Base-by-base conservation (phyloP, 1,284 basidiomycete genomes). In the Chalciporus sp. region DNA sequence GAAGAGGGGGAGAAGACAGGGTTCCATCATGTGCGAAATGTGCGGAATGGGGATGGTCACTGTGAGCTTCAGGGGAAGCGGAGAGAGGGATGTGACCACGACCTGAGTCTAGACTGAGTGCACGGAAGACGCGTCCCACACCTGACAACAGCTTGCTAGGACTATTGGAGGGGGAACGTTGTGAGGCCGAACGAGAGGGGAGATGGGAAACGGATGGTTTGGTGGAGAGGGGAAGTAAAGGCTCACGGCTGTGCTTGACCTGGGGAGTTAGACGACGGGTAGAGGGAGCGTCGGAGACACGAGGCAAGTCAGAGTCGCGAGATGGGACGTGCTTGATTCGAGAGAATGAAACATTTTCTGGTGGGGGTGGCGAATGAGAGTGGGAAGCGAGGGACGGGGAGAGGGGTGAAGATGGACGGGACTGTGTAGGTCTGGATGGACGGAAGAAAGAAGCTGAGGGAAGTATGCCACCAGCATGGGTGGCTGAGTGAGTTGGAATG, bases 361-460 rank as follows among this genome's bases (percentile, higher is more conserved):
- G 59, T 29, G 53, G 49, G 14, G 39, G 46, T 14, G 55, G 48
- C 12, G 54, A 54, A 14, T 52, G 56, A n/a, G 63, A 52, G 17
- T 58, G 55, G 7, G 57, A 55, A 9, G 64, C 41, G 19, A 64
- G 43, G 14, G 66, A 62, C 26, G 37, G 45, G 17, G 55, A 55
- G 23, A 33, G 31, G 12, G 31, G 31, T 6, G 75, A 76, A 2
- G 75, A 69, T 17, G 72, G 71, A 29, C 68, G 71, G 29, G 75
- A 70, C 64, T 76, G 59, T 47, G 73, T 45, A 76, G 76, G 88
- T 48, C 83, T 76, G 10, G 82, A 80, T 5, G 88, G 87, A 27
- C 78, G 81, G 64, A 90, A 91, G 72, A 91, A 90, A 7, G 85
- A 84, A 10, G 86, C 81, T 17, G 88, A 82, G 23, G 88, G 88